phyloP scores from a whole-genome alignment of 306 rosid genomes.

The Rosa persica region DNA sequence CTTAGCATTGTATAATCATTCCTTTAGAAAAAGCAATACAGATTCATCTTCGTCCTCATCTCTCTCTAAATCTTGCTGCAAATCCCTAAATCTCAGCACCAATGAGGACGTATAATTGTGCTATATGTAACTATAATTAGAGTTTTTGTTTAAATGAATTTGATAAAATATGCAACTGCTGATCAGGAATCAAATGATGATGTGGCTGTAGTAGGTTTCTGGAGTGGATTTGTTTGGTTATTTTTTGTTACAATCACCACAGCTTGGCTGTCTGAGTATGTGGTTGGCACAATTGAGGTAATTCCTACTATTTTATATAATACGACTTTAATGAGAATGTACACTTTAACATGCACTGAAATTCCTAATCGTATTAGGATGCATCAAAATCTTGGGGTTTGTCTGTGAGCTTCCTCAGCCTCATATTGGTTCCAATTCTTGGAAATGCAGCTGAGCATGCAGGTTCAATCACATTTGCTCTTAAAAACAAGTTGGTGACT shows the following conservation, averaged over 20 bases:
- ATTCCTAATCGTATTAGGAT: slow-evolving; percentile 39
- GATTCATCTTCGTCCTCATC: no score
- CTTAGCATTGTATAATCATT: no score
- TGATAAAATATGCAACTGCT: slow-evolving; percentile 5
- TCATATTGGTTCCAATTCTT: slow-evolving; percentile 80
- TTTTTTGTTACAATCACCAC: slow-evolving; percentile 61
- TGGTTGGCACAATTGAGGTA: slow-evolving; percentile 85
- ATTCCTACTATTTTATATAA: not conserved
- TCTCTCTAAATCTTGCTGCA: no score
- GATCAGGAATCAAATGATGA: slow-evolving; percentile 53
- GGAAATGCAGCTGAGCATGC: slow-evolving; percentile 98
- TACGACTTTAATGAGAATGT: not conserved
- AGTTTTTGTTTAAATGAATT: not conserved
- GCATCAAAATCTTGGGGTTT: slow-evolving; percentile 86
- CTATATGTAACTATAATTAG: not conserved
- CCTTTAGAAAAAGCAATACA: no score
- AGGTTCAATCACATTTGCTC: slow-evolving; percentile 85
- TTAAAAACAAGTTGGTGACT: slow-evolving; percentile 81
- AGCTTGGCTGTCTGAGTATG: slow-evolving; percentile 82
- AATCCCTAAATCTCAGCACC: no score
- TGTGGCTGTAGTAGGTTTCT: slow-evolving; percentile 59
- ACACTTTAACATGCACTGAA: not conserved
- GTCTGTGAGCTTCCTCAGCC: slow-evolving; percentile 78
- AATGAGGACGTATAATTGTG: no score
- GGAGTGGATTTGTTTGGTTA: slow-evolving; percentile 83